Evolutionary conservation across 805 yeast genomes (phyloP), one percentile per base, ranked within the genome.

Genomic region (Jamesozyma gamospora): DNA sequence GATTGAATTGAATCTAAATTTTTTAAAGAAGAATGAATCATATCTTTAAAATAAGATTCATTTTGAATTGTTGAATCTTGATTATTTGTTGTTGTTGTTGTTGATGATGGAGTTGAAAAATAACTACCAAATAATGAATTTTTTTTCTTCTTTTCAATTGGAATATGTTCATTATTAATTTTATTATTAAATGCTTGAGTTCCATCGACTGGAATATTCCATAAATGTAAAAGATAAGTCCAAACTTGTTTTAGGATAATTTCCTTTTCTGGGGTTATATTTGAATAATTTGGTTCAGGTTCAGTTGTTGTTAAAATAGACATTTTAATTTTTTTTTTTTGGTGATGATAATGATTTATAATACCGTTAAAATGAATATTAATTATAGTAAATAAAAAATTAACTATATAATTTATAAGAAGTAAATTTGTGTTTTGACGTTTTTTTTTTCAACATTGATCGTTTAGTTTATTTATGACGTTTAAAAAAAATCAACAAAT

Each of bases 241-340:
- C 88, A 83, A 4, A 72, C 69, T 51, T 80, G 84, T 58, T 83
- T 83, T 53, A 82, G 61, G 15, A 70, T 67, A 37, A 70, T 51
- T 52, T 82, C 88, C 56, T 82, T 77, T 18, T 79, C 81, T 2
- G 62, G 48, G 3, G 72, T 66, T 26, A 76, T 25, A 4, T 42
- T 35, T 1, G 38, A 16, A 25, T 42, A 36, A 28, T 45, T 39
- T 4, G 41, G 34, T 17, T 28, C 28, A 6, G 35, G 35, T 15
- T 14, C 32, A 28, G 24, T 6, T 8, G 8, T 21, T 21, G 8
- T 8, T n/a, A n/a, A n/a, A n/a, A n/a, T n/a, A n/a, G n/a, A n/a
- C n/a, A n/a, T n/a, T n/a, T n/a, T n/a, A n/a, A n/a, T n/a, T n/a
- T n/a, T n/a, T n/a, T n/a, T n/a, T n/a, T n/a, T n/a, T n/a, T n/a